These are phyloP conservation scores for Urtica urens DNA, from an alignment of 306 rosid genomes.

Conservation along the genomic window DNA sequence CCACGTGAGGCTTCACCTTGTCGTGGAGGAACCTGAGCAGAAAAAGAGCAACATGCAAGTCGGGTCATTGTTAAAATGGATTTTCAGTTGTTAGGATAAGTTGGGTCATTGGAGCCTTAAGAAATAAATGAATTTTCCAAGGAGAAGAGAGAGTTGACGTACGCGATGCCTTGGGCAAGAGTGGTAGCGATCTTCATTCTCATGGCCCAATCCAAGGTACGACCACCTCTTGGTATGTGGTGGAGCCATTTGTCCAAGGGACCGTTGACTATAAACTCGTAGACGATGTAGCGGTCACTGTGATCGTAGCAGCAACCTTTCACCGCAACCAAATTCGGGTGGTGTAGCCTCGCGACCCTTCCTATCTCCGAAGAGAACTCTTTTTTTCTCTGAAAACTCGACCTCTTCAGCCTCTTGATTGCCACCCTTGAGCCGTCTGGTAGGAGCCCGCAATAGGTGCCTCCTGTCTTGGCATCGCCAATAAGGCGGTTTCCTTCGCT, in stretches of 20 bases:
- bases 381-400: slow-evolving; percentile 84
- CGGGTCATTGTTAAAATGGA: neutral
- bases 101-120: too few species aligned
- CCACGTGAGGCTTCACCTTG: slow-evolving; percentile 96
- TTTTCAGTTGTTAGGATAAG: neutral
- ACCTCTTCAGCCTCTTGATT: slow-evolving; percentile 81
- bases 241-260: slow-evolving; percentile 95
- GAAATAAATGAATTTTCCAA: neutral
- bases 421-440: slow-evolving; percentile 91
- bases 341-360: slow-evolving; percentile 89
- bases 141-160: slow-evolving; percentile 25
- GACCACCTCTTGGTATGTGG: slow-evolving; percentile 95
- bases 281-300: slow-evolving; percentile 92
- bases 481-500: slow-evolving; percentile 93
- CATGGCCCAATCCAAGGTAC: slow-evolving; percentile 91
- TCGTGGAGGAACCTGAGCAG: slow-evolving; percentile 76
- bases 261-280: slow-evolving; percentile 81
- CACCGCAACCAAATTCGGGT: slow-evolving; percentile 86
- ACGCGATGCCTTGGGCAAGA: slow-evolving; percentile 99
- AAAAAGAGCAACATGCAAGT: neutral
- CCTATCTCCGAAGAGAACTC: slow-evolving; percentile 90
- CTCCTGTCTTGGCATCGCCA: slow-evolving; percentile 92
- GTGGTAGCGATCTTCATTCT: slow-evolving; percentile 85
- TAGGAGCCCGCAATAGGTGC: slow-evolving; percentile 78
- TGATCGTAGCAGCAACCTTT: slow-evolving; percentile 98